These are phyloP conservation scores for Chenopodium suecicum DNA, from an alignment of 148 eudicot species.

Conservation along the genomic window DNA sequence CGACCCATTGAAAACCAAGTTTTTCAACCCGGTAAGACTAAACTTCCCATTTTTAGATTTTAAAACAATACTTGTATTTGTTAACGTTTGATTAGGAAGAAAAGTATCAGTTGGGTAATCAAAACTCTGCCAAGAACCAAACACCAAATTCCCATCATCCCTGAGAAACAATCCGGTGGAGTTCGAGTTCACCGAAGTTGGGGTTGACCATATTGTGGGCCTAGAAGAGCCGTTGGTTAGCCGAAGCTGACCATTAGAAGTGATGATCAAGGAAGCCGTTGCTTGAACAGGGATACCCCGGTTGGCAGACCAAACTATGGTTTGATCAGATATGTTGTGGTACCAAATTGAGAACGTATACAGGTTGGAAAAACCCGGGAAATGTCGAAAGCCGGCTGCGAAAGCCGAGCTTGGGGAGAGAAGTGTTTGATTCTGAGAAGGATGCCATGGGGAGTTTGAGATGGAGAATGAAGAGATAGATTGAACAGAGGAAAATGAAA, in stretches of 20 bases:
- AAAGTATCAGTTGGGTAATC: constrained; percentile 50
- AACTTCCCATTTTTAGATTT: constrained; percentile 41
- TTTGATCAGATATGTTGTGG: constrained; percentile 23
- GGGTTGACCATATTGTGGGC: constrained; percentile 31
- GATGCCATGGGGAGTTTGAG: constrained; percentile 54
- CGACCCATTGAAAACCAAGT: constrained; percentile 31
- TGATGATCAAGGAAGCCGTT: constrained; percentile 39
- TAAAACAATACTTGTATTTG: constrained; percentile 21
- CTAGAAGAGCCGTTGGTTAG: constrained; percentile 32
- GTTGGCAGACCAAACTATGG: constrained; percentile 57
- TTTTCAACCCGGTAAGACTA: constrained; percentile 27
- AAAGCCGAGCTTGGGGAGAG: constrained; percentile 52
- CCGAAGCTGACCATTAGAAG: constrained; percentile 45
- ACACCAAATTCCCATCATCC: constrained; percentile 45
- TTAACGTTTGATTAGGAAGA: constrained; percentile 39
- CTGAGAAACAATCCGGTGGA: constrained; percentile 31
- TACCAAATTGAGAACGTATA: constrained; percentile 63
- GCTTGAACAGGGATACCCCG: constrained; percentile 29
- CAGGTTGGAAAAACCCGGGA: constrained; percentile 25
- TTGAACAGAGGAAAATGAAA: constrained; percentile 18
- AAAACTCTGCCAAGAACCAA: constrained; percentile 55
- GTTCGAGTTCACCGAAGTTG: constrained; percentile 10
- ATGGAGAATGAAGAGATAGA: constrained; percentile 35
- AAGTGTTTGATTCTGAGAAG: constrained; percentile 44
- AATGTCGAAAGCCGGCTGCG: constrained; percentile 54